Percentiles rank a stretch among this genome's conserved stretches.
Conservation (phyloP, 1,139 yeast genomes). For the Saccharomyces hybrid region DNA sequence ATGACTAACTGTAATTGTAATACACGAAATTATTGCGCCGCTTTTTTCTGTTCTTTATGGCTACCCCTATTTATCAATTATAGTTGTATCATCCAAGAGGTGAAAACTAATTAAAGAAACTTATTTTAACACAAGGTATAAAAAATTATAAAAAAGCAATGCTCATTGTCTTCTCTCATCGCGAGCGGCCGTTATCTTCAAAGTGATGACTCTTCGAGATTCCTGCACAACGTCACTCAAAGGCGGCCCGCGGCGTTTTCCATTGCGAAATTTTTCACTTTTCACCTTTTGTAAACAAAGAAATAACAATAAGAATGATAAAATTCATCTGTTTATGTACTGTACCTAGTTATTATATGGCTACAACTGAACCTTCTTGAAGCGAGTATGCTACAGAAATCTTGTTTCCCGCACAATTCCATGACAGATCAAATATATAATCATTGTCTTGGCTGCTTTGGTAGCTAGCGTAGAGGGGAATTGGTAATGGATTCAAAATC, state of each 20-base stretch:
- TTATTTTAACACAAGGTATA: neutral
- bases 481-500: neutral
- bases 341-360: conserved; percentile 4
- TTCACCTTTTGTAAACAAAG: neutral
- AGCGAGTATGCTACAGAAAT: conserved; percentile 13
- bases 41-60: neutral
- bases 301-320: neutral
- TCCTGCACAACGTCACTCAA: neutral
- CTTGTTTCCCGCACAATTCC: conserved; percentile 11
- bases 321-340: neutral
- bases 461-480: conserved; percentile 1
- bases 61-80: neutral
- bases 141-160: neutral
- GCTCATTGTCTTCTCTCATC: neutral
- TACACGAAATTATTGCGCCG: neutral
- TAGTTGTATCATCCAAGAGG: neutral
- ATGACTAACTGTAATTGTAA: neutral
- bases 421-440: conserved; percentile 13
- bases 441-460: conserved; percentile 7
- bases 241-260: neutral
- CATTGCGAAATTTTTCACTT: neutral
- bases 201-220: neutral
- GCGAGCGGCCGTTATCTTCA: neutral
- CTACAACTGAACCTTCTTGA: conserved; percentile 11
- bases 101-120: neutral